phyloP scores from a whole-genome alignment of 148 eudicot species.

The Silene latifolia region DNA sequence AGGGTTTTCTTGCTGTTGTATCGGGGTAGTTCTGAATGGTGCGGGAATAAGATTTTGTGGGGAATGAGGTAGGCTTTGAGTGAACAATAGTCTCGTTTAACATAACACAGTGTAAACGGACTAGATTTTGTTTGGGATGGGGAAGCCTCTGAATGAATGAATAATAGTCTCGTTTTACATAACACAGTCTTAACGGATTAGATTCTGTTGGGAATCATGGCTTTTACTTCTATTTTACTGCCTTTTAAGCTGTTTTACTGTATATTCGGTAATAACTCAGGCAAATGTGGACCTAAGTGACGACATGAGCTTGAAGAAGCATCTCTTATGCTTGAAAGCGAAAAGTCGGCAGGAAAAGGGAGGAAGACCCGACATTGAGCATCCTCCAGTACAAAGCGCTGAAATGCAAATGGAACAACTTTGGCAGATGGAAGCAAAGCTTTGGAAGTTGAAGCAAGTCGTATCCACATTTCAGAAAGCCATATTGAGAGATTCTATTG shows the following conservation, averaged over 20 bases:
- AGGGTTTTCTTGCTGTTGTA: no score
- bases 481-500: constrained; percentile 23
- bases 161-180: no score
- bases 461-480: constrained; percentile 35
- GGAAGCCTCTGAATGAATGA: no score
- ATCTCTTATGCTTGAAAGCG: constrained; percentile 31
- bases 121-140: no score
- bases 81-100: no score
- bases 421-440: constrained; percentile 44
- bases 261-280: constrained; percentile 19
- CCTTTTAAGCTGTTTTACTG: neutral
- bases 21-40: no score
- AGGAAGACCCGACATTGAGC: constrained; percentile 3
- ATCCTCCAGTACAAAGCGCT: constrained; percentile 29
- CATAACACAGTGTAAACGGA: no score
- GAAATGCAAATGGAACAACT: constrained; percentile 65
- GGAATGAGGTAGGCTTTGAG: no score
- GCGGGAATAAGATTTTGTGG: no score
- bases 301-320: constrained; percentile 55
- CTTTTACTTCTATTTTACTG: neutral
- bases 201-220: no score
- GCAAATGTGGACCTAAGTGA: constrained; percentile 41
- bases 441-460: constrained; percentile 47
- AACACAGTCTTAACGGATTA: no score
- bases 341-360: constrained; percentile 17